Evolutionary conservation across 192 early-diverging fungal species (phyloP), one percentile per base, ranked within the genome.

Genomic region (Mycoemilia scoparia): DNA sequence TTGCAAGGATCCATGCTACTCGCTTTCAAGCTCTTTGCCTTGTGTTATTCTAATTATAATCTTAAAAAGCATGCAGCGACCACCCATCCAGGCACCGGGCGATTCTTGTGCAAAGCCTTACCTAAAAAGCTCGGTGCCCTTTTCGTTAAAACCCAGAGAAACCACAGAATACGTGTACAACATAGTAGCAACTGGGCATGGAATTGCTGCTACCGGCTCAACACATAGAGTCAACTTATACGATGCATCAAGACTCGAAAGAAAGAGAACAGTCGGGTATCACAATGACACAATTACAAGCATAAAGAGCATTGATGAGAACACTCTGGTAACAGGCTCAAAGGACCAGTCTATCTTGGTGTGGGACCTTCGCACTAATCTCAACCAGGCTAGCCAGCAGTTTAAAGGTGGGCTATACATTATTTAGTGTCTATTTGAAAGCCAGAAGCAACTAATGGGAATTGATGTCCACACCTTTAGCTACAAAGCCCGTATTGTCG

Each of bases 281-380:
- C 81, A 84, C 32, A 54, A 34, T 4, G 46, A 70, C 21, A 61
- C 62, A 33, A 65, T 84, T 18, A 66, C 77, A 8, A 66, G 76
- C 38, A 71, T 79, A 18, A 64, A 70, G 30, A 21, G 47, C 22
- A 45, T 46, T 18, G 45, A 39, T 23, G 24, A 20, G 9, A 52
- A 73, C 31, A 62, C 61, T 8, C 66, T 74, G 2, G 35, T 82
- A 16, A 68, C 73, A 34, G 59, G 71, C 33, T 75, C 77, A 16
- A 57, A 63, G 19, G 81, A 84, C 36, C 64, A 68, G 2, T 43
- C 45, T n/a, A 37, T 79, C 4, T 70, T 64, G 20, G 39, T 60
- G 13, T 79, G 78, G 78, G 81, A 84, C 44, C 35, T 84, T 40
- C 67, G 81, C 20, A 55, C 54, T 20, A 23, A 46, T 4, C 30